Base-by-base conservation (phyloP, 2,329 filamentous ascomycete species). In the Hymenoscyphus fraxineus region DNA sequence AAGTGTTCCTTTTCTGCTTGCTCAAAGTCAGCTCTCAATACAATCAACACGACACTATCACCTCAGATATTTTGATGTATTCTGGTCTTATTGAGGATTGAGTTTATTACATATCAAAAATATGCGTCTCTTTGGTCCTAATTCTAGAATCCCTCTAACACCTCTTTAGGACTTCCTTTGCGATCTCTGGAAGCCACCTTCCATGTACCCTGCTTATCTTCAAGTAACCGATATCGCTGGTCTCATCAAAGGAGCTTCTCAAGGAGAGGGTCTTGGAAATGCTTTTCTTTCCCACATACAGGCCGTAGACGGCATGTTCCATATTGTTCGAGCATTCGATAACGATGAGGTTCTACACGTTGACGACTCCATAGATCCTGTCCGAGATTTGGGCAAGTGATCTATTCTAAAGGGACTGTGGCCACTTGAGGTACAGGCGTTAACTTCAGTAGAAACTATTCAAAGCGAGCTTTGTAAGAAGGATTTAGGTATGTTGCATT, bases 211-310 rank as follows among this genome's bases (percentile, higher is more conserved):
- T 2, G 77, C 79, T 15, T 64, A 76, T 64, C 74, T 80, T 3
- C 78, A 80, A 69, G 78, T 80, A 7, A 80, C 79, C 31, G 79
- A 80, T 63, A 80, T 80, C 67, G 79, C 79, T 22, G 79, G 79
- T 2, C 70, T 80, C 65, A 80, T 80, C 71, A 79, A 76, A 72
- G 79, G 79, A 64, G 79, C 79, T 61, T 79, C 77, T 0, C 72
- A 79, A 66, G 79, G 79, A 66, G 77, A 77, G 62, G 79, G 79
- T 58, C 76, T 80, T 31, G 79, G 79, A 67, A 80, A 80, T 67
- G 78, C 78, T 1, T 80, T 80, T 68, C 65, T 80, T 15, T 79
- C 78, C 15, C 78, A 80, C 66, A 80, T 80, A 39, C 79, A 80
- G 64, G 79, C 79, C 0, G 79, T 80, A 2, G 79, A 80, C 51